Base-by-base conservation (phyloP, 73 alveolate genomes). In the Paramecium octaurelia region DNA sequence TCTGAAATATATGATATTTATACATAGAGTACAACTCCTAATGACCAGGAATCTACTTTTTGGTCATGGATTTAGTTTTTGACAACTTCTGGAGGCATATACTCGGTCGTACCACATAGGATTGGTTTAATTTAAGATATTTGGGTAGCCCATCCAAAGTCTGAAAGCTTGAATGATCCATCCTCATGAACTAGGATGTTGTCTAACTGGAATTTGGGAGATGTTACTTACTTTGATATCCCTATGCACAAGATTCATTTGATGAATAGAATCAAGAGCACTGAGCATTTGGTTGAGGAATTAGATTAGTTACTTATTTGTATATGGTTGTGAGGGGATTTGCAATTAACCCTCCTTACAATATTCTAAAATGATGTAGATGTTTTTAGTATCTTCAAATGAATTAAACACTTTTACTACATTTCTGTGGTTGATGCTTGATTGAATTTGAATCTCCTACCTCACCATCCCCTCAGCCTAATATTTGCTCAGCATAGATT, bases 61-160 rank as follows among this genome's bases (percentile, higher is more conserved):
- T 92, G 85, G 24, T 84, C 96, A 94, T 96, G 96, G 43, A 75
- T 92, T 31, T 83, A 31, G 42, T 92, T 95, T 18, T 54, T 64
- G 18, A 95, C 97, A 3, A 95, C 95, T 96, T 96, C 99, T 50
- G 98, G 99, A 40, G 99, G 98, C 98, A 96, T 96, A 96, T 96
- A 96, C 69, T 96, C 92, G 83, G 97, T 77, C 27, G 98, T 96
- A 6, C 99, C 99, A 27, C 93, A 94, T 27, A 71, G 60, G 16
- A 71, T 35, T 12, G 86, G 86, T 2, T 34, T 40, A 16, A 34
- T 40, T 10, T 71, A 5, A n/a, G 48, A 40, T 7, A 7, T 48
- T 48, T 42, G 16, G 48, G 71, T 77, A 4, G 90, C 34, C 73
- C 90, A 77, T 21, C 90, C 90, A 77, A 77, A 77, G 42, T 77